These are phyloP conservation scores for Aspergillus puulaauensis DNA, from an alignment of 2,329 filamentous ascomycete genomes.

Conservation along the genomic window DNA sequence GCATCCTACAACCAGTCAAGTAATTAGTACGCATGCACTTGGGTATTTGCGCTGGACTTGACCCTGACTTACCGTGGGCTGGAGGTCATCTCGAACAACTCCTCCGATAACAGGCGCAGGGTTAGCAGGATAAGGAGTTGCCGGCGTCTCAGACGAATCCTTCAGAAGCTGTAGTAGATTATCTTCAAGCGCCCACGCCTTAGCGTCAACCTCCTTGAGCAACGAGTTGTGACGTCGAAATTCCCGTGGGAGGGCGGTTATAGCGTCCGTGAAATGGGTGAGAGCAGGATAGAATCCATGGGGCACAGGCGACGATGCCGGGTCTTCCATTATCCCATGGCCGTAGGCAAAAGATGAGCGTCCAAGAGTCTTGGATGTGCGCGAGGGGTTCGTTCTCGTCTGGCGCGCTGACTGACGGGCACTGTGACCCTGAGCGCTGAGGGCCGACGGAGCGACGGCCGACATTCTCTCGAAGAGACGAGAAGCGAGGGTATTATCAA, in stretches of 20 bases:
- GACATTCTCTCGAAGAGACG: conserved; percentile 17
- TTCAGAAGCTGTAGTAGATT: conserved; percentile 72
- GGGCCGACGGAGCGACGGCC: conserved; percentile 25
- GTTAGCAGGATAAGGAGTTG: conserved; percentile 33
- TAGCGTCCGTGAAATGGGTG: conserved; percentile 82
- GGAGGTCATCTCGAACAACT: conserved; percentile 33
- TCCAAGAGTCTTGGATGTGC: conserved; percentile 47
- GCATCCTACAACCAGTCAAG: conserved; percentile 23
- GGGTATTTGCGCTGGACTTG: conserved; percentile 6
- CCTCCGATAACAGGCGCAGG: conserved; percentile 38
- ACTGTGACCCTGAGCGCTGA: conserved; percentile 29
- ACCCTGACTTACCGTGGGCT: conserved; percentile 27
- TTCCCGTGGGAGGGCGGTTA: conserved; percentile 89
- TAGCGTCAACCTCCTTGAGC: conserved; percentile 96
- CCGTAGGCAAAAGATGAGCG: conserved; percentile 42
- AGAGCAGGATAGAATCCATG: conserved; percentile 64
- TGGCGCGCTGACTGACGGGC: conserved; percentile 43
- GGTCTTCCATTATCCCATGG: conserved; percentile 28
- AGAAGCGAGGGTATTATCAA: conserved; percentile 4
- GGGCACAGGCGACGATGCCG: conserved; percentile 32
- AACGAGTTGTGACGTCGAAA: conserved; percentile 94
- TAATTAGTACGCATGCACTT: neutral
- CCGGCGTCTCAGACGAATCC: conserved; percentile 32
- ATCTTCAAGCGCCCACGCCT: conserved; percentile 86
- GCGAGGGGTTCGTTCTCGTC: conserved; percentile 50